A percentile compares a stretch with the other conserved stretches of the same genome.
Conservation (phyloP, 2,329 filamentous ascomycete species). For the Neopestalotiopsis rosae region DNA sequence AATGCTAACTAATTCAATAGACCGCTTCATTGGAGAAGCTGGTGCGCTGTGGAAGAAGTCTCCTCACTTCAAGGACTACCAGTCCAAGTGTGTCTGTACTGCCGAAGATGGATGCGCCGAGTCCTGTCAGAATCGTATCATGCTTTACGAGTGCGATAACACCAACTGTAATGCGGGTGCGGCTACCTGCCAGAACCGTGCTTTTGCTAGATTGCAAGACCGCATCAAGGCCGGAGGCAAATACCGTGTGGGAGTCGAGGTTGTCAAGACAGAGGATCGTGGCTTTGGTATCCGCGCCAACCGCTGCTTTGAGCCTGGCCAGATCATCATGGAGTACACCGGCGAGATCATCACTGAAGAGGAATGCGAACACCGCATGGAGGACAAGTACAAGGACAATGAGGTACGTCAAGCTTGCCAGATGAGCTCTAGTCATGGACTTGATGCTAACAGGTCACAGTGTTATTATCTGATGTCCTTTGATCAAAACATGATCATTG, state of each 20-base stretch:
- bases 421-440: slow-evolving; percentile 13
- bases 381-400: slow-evolving; percentile 90
- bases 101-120: slow-evolving; percentile 84
- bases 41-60: slow-evolving; percentile 80
- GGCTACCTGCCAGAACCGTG: slow-evolving; percentile 81
- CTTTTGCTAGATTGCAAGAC: slow-evolving; percentile 79
- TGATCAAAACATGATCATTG: slow-evolving; percentile 97
- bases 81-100: slow-evolving; percentile 79
- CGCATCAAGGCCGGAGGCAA: slow-evolving; percentile 80
- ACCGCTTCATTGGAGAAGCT: slow-evolving; percentile 89
- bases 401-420: slow-evolving; percentile 62
- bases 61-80: slow-evolving; percentile 74
- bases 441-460: slow-evolving; percentile 48
- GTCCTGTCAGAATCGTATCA: slow-evolving; percentile 90
- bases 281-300: slow-evolving; percentile 93
- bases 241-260: slow-evolving; percentile 92
- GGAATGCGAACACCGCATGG: slow-evolving; percentile 94
- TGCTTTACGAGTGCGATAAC: slow-evolving; percentile 96
- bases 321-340: slow-evolving; percentile 98
- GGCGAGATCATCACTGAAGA: slow-evolving; percentile 96
- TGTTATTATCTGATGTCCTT: slow-evolving; percentile 99
- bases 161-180: slow-evolving; percentile 83
- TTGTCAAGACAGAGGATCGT: slow-evolving; percentile 86
- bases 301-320: slow-evolving; percentile 82
- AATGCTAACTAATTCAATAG: slow-evolving; percentile 49